Evolutionary conservation across 2,329 filamentous ascomycete species (phyloP).

Genomic region (Colletotrichum sp.): DNA sequence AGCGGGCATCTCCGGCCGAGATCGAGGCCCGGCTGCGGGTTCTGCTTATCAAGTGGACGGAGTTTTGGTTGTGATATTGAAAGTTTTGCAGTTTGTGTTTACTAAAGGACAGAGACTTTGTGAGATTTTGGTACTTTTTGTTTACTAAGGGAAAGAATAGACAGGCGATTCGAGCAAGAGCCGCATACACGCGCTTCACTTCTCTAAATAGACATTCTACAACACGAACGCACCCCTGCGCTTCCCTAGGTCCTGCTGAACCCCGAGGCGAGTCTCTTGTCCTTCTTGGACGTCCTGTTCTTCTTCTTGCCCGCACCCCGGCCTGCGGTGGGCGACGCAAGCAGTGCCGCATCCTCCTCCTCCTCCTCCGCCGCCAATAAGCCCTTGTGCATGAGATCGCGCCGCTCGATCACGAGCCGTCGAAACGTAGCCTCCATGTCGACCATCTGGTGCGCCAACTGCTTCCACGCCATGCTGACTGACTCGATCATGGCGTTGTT

Average conservation of each 20-base stretch:
- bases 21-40: not conserved
- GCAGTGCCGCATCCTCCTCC: not conserved
- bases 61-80: not conserved
- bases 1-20: not conserved
- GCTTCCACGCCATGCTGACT: not conserved
- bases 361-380: not conserved
- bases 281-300: not conserved
- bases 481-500: not conserved
- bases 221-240: not conserved
- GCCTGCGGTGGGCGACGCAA: not conserved
- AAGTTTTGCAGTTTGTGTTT: not conserved
- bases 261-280: not conserved
- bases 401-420: not conserved
- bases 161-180: not conserved
- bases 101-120: not conserved
- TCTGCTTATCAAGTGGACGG: not conserved
- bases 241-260: not conserved
- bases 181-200: not conserved
- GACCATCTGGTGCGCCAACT: not conserved
- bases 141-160: not conserved
- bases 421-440: not conserved
- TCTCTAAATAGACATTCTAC: not conserved
- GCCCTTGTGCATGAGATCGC: not conserved
- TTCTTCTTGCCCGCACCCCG: not conserved
- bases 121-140: not conserved